Conservation (phyloP, 129 eudicot species). For the Helianthus tuberosus region DNA sequence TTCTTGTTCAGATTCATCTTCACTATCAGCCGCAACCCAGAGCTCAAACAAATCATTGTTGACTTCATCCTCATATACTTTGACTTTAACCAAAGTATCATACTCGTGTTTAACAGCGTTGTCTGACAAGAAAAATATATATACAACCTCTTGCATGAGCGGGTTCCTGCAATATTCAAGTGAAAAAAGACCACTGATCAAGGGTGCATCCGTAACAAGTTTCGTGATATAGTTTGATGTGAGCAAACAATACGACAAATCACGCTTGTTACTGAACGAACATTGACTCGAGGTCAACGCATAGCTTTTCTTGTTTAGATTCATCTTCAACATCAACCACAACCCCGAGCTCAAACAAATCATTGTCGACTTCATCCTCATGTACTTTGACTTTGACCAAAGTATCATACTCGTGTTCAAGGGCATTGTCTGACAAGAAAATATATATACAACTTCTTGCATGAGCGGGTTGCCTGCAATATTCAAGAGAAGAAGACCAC, state of each 20-base stretch:
- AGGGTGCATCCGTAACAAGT: slow-evolving; percentile 45
- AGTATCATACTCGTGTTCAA: no score
- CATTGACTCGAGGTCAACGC: slow-evolving; percentile 21
- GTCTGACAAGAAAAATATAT: slow-evolving; percentile 46
- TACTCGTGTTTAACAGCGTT: slow-evolving; percentile 22
- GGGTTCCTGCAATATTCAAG: slow-evolving; percentile 74
- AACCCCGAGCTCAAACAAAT: slow-evolving; percentile 54
- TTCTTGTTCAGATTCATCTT: slow-evolving; percentile 51
- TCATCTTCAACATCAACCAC: slow-evolving; percentile 83
- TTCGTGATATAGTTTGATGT: slow-evolving; percentile 44
- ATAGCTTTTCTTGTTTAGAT: slow-evolving; percentile 33
- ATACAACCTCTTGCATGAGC: slow-evolving; percentile 62
- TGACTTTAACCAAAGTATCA: not conserved
- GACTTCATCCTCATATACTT: not conserved
- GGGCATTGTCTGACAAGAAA: slow-evolving; percentile 56
- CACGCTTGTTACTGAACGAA: slow-evolving; percentile 37
- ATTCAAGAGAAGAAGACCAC: slow-evolving; percentile 64
- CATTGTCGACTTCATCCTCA: slow-evolving; percentile 22
- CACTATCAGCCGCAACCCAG: slow-evolving; percentile 81
- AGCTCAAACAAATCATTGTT: slow-evolving; percentile 37
- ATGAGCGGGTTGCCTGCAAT: slow-evolving; percentile 65
- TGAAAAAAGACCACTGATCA: slow-evolving; percentile 51
- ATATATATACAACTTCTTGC: slow-evolving; percentile 51
- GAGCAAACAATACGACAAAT: no score
- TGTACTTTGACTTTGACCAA: no score